Percentiles rank a stretch among this genome's conserved stretches.
These are phyloP conservation scores for Backusella liffmaniae DNA, from an alignment of 192 early-diverging fungal genomes.

Conservation along the genomic window DNA sequence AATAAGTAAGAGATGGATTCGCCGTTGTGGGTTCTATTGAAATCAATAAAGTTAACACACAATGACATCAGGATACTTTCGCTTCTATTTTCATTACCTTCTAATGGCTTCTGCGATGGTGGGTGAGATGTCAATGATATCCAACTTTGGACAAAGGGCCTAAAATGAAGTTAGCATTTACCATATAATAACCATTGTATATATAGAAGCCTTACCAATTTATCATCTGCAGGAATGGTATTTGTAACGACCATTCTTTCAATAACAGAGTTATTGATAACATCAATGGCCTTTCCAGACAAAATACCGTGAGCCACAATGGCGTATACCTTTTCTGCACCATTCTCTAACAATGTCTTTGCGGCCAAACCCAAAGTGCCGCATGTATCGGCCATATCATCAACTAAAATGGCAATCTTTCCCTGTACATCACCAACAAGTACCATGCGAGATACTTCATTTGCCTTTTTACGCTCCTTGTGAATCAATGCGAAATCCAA, in stretches of 20 bases:
- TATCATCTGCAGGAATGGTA: constrained; percentile 78
- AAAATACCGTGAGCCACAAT: constrained; percentile 94
- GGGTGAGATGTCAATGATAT: constrained; percentile 78
- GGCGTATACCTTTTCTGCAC: constrained; percentile 88
- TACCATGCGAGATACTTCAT: constrained; percentile 88
- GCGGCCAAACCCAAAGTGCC: constrained; percentile 88
- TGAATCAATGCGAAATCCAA: constrained; percentile 96
- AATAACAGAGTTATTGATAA: constrained; percentile 73
- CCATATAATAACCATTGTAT: neutral
- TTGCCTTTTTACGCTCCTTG: constrained; percentile 93
- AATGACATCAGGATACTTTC: neutral
- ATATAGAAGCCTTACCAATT: constrained; percentile 39
- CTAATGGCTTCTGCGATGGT: constrained; percentile 74
- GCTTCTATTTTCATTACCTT: constrained; percentile 19
- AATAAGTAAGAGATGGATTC: constrained; percentile 67
- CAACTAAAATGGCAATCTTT: constrained; percentile 89
- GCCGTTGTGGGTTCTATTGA: constrained; percentile 63
- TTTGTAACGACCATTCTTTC: constrained; percentile 78
- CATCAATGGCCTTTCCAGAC: constrained; percentile 87
- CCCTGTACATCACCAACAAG: constrained; percentile 91
- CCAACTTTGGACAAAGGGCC: constrained; percentile 68
- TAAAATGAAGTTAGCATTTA: neutral
- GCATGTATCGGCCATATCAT: constrained; percentile 97
- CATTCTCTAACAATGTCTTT: constrained; percentile 81
- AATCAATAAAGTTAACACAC: neutral